A percentile compares a stretch with the other conserved stretches of the same genome.
Conservation (phyloP, 2,329 filamentous ascomycete genomes). For the Septoria petroselini region DNA sequence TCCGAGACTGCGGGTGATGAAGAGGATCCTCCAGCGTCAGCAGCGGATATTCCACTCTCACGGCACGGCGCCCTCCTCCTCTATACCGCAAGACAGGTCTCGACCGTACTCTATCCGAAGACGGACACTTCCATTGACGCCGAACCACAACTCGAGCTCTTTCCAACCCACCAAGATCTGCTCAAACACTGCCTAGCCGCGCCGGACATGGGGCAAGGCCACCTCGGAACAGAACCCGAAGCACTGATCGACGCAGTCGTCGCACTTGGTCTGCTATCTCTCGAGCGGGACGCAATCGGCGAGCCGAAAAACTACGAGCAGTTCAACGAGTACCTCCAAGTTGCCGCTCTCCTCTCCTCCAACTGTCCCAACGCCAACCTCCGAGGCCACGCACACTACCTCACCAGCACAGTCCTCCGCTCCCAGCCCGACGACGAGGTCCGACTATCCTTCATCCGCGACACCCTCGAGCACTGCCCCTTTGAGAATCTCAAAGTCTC, state of each 20-base stretch:
- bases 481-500: constrained; percentile 56
- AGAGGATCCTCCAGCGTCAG: constrained; percentile 53
- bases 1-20: constrained; percentile 46
- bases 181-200: constrained; percentile 52
- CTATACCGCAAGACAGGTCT: constrained; percentile 52
- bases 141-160: constrained; percentile 45
- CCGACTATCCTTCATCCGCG: constrained; percentile 54
- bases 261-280: constrained; percentile 51
- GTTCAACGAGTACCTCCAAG: constrained; percentile 54
- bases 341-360: constrained; percentile 48
- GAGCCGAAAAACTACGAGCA: constrained; percentile 50
- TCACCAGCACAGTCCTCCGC: constrained; percentile 50
- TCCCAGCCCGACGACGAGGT: constrained; percentile 53
- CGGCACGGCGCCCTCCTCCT: constrained; percentile 55
- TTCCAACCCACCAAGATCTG: constrained; percentile 53
- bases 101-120: constrained; percentile 49
- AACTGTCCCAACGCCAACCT: constrained; percentile 49
- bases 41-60: constrained; percentile 55
- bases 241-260: constrained; percentile 55
- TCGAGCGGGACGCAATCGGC: constrained; percentile 46
- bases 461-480: constrained; percentile 54
- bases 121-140: constrained; percentile 30
- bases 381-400: constrained; percentile 49
- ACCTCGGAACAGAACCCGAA: constrained; percentile 48
- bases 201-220: constrained; percentile 35